A percentile compares a stretch with the other conserved stretches of the same genome.
Conservation (phyloP, 108 stramenopile species). For the Parmales sp. region DNA sequence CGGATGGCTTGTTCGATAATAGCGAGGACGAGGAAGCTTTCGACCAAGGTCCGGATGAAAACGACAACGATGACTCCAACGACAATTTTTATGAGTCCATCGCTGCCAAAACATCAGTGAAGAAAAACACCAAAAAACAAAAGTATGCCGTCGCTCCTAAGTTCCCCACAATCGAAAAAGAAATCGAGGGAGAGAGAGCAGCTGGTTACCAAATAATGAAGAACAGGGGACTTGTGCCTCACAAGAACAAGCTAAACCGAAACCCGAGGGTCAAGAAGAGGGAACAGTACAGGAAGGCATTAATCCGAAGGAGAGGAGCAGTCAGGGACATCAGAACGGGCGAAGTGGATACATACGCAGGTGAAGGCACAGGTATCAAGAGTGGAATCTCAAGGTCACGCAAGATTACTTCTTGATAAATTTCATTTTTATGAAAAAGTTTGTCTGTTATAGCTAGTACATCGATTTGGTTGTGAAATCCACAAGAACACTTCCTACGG, state of each 20-base stretch:
- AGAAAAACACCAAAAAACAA: constrained; percentile 50
- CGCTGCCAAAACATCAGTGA: constrained; percentile 38
- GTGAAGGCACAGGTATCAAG: constrained; percentile 84
- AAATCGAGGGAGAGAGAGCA: constrained; percentile 72
- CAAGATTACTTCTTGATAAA: constrained; percentile 41
- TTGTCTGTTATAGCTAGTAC: too few species aligned
- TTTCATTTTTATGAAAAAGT: background rate
- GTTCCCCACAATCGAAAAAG: constrained; percentile 53
- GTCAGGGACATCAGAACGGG: constrained; percentile 75
- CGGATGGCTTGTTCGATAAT: constrained; percentile 38
- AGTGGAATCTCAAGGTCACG: constrained; percentile 65
- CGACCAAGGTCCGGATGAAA: constrained; percentile 30
- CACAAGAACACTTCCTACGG: too few species aligned
- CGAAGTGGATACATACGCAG: constrained; percentile 74
- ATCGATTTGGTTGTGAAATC: too few species aligned
- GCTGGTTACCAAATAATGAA: constrained; percentile 70
- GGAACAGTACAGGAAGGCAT: constrained; percentile 84
- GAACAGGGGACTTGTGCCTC: constrained; percentile 91
- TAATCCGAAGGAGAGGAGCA: constrained; percentile 84
- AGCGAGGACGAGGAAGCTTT: constrained; percentile 25
- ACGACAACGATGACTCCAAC: constrained; percentile 34
- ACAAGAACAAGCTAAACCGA: constrained; percentile 87
- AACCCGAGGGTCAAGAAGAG: constrained; percentile 97
- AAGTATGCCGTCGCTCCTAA: constrained; percentile 69
- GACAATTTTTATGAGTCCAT: constrained; percentile 49